These are phyloP conservation scores for Trichoderma brevicompactum DNA, from an alignment of 2,329 filamentous ascomycete genomes.

Conservation along the genomic window DNA sequence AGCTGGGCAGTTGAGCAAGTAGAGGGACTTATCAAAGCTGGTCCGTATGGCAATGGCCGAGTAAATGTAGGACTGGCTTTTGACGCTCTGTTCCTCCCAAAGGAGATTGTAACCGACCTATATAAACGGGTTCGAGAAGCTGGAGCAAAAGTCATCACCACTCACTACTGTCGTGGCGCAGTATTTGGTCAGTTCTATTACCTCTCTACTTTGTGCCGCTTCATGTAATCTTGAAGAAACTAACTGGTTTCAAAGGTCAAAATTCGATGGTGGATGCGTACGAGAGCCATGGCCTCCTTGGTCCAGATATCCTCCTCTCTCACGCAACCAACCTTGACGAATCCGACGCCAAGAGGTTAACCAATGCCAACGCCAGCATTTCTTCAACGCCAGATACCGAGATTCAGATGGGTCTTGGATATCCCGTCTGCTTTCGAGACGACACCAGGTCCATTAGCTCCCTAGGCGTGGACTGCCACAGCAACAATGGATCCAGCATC, in stretches of 20 bases:
- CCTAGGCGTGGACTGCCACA: conserved; percentile 34
- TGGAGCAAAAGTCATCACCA: conserved; percentile 48
- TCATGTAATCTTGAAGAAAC: background rate
- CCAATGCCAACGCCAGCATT: conserved; percentile 42
- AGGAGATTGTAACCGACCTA: conserved; percentile 42
- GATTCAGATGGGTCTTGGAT: conserved; percentile 51
- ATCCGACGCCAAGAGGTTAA: conserved; percentile 43
- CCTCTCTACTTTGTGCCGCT: background rate
- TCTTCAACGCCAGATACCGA: conserved; percentile 56
- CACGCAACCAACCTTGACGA: conserved; percentile 39
- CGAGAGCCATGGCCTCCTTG: conserved; percentile 23
- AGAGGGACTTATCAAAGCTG: conserved; percentile 33
- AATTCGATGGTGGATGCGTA: conserved; percentile 8
- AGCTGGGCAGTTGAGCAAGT: conserved; percentile 46
- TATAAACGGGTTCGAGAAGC: conserved; percentile 44
- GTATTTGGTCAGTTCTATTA: background rate
- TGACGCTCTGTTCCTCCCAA: conserved; percentile 47
- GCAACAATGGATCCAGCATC: conserved; percentile 31
- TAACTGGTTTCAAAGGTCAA: background rate
- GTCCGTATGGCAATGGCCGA: conserved; percentile 29
- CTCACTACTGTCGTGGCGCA: conserved; percentile 24
- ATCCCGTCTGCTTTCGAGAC: conserved; percentile 34
- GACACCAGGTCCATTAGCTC: conserved; percentile 26
- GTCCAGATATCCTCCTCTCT: conserved; percentile 32
- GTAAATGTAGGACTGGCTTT: conserved; percentile 50